These are phyloP conservation scores for Helicostylum pulchrum DNA, from an alignment of 192 early-diverging fungal species.

Conservation along the genomic window DNA sequence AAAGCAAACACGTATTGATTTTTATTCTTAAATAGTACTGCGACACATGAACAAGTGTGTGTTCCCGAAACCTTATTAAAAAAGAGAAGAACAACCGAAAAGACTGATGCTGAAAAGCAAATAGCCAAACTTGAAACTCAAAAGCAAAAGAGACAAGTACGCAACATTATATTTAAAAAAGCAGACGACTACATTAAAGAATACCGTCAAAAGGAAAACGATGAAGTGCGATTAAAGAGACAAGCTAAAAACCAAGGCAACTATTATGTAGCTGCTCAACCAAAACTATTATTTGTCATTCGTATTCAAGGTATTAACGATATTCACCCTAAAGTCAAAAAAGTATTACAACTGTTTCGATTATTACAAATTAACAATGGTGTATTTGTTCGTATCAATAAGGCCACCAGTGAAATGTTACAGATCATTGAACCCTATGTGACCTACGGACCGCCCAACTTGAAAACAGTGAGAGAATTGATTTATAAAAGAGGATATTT, in stretches of 20 bases:
- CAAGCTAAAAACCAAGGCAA: slow-evolving; percentile 84
- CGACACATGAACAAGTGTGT: slow-evolving; percentile 63
- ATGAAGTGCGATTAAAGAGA: slow-evolving; percentile 89
- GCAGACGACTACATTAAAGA: slow-evolving; percentile 98
- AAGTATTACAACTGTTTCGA: slow-evolving; percentile 97
- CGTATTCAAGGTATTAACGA: slow-evolving; percentile 99
- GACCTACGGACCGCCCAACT: slow-evolving; percentile 91
- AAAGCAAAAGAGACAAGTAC: slow-evolving; percentile 62
- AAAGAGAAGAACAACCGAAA: slow-evolving; percentile 74
- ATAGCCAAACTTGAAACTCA: slow-evolving; percentile 44
- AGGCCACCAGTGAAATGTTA: slow-evolving; percentile 96
- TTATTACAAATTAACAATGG: slow-evolving; percentile 99
- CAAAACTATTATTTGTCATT: slow-evolving; percentile 96
- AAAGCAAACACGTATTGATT: neutral
- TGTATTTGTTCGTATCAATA: slow-evolving; percentile 92
- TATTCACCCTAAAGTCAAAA: slow-evolving; percentile 96
- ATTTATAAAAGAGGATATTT: slow-evolving; percentile 99
- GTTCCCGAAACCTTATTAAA: slow-evolving; percentile 82
- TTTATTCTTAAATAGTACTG: slow-evolving; percentile 36
- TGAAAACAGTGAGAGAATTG: slow-evolving; percentile 96
- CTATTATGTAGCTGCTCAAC: slow-evolving; percentile 93
- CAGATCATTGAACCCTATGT: slow-evolving; percentile 95
- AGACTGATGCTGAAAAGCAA: slow-evolving; percentile 59
- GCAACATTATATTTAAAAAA: slow-evolving; percentile 97
- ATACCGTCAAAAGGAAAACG: slow-evolving; percentile 85